phyloP scores from a whole-genome alignment of 441 rosid species.

The Dalechampia spathulata region DNA sequence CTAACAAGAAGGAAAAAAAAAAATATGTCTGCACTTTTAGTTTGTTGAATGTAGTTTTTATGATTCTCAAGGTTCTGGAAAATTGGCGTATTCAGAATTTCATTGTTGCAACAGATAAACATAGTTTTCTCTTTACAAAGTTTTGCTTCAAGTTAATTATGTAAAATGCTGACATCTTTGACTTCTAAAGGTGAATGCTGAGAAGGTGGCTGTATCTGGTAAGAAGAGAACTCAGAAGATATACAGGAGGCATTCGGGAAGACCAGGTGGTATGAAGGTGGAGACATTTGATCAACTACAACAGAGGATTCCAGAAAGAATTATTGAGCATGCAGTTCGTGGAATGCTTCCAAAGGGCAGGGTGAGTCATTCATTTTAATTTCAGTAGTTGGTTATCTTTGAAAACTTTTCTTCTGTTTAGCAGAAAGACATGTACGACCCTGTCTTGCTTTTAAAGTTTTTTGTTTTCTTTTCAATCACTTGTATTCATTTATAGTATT shows the following conservation, averaged over 20 bases:
- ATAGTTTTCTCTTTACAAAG: too few relatives aligned
- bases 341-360: conserved; percentile 99
- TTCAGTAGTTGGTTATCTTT: conserved; percentile 6
- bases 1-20: background rate
- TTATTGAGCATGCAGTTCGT: conserved; percentile 92
- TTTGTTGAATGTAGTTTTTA: background rate
- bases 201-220: conserved; percentile 92
- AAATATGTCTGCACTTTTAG: background rate
- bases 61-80: background rate
- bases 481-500: too few relatives aligned
- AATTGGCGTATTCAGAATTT: background rate
- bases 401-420: background rate
- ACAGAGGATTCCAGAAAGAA: conserved; percentile 93
- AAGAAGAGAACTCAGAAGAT: conserved; percentile 89
- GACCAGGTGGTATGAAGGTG: conserved; percentile 96
- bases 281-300: conserved; percentile 89
- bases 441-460: background rate
- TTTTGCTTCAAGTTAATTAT: background rate
- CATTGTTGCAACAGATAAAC: too few relatives aligned
- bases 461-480: background rate
- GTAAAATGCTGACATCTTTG: conserved; percentile 11
- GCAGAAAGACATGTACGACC: too few relatives aligned
- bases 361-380: conserved; percentile 38
- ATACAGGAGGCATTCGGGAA: conserved; percentile 96
- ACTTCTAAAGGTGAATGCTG: conserved; percentile 75